These are phyloP conservation scores for Coemansia erecta DNA, from an alignment of 192 early-diverging fungal genomes.

Conservation along the genomic window DNA sequence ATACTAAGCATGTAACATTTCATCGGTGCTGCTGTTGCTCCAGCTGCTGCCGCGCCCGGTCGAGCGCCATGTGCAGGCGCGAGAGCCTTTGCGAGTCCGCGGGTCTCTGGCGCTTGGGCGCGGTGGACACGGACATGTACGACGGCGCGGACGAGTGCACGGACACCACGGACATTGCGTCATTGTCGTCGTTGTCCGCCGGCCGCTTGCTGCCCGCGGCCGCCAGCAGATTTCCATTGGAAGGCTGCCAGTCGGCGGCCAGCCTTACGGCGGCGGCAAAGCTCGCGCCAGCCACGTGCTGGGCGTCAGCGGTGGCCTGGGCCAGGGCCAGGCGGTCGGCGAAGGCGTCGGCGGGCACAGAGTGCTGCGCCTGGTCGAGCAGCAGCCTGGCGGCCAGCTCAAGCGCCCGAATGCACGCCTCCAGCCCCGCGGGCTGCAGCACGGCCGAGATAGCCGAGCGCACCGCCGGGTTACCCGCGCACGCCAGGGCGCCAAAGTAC, in stretches of 20 bases:
- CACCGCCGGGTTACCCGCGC: slow-evolving; percentile 7
- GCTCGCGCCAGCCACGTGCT: background rate
- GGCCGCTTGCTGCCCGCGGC: no score
- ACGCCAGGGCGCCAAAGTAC: slow-evolving; percentile 19
- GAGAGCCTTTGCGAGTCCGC: slow-evolving; percentile 17
- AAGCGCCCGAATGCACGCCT: slow-evolving; percentile 26
- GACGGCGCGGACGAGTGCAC: slow-evolving; percentile 2
- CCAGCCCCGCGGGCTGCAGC: slow-evolving; percentile 11
- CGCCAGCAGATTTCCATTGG: no score
- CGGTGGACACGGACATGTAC: slow-evolving; percentile 16
- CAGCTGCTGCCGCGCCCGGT: slow-evolving; percentile 13
- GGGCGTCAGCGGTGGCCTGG: background rate
- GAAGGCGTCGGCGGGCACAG: slow-evolving; percentile 12
- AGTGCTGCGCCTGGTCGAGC: slow-evolving; percentile 19
- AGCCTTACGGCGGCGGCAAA: no score
- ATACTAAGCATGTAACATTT: no score
- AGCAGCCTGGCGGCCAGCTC: slow-evolving; percentile 36
- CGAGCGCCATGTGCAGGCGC: slow-evolving; percentile 34
- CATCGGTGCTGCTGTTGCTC: no score
- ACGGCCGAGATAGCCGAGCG: background rate
- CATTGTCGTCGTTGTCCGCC: background rate
- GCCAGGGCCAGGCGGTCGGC: slow-evolving; percentile 11
- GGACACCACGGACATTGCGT: background rate
- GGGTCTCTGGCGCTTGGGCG: slow-evolving; percentile 23
- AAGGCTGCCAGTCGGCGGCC: no score